Evolutionary conservation across 2,329 filamentous ascomycete species (phyloP).

Genomic region (Colletotrichum gigasporum): DNA sequence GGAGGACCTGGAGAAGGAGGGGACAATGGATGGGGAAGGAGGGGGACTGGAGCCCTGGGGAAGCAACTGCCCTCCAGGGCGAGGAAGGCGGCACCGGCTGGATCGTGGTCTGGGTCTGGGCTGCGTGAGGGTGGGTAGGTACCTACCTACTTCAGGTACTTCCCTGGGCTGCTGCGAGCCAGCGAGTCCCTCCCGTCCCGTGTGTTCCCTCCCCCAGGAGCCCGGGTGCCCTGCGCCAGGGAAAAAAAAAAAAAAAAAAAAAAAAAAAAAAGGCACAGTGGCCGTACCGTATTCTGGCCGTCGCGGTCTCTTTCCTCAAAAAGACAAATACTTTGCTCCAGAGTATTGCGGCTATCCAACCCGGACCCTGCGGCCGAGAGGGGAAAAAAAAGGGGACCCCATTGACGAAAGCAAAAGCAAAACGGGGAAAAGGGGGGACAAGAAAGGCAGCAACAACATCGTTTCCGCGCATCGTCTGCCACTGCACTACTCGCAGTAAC

Average conservation of each 20-base stretch:
- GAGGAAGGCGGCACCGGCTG: neutral
- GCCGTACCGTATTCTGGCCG: neutral
- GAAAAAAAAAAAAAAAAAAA: no score
- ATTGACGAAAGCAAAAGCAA: neutral
- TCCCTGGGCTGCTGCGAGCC: neutral
- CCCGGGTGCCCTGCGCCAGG: no score
- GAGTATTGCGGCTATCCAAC: neutral
- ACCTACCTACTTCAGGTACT: neutral
- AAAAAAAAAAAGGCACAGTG: no score
- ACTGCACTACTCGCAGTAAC: no score
- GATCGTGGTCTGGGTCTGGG: no score
- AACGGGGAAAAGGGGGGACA: neutral
- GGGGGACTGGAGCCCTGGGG: neutral
- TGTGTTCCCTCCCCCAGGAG: constrained; percentile 3
- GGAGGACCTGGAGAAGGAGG: neutral
- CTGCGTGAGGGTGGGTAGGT: neutral
- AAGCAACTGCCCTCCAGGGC: no score
- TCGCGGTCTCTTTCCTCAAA: neutral
- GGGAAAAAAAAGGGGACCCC: neutral
- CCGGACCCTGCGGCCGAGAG: neutral
- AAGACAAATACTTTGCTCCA: neutral
- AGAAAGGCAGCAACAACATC: neutral
- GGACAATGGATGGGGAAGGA: neutral
- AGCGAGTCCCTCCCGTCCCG: no score
- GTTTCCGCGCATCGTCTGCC: no score